phyloP scores from a whole-genome alignment of 106 monocot genomes.

The Dendrobium officinale region DNA sequence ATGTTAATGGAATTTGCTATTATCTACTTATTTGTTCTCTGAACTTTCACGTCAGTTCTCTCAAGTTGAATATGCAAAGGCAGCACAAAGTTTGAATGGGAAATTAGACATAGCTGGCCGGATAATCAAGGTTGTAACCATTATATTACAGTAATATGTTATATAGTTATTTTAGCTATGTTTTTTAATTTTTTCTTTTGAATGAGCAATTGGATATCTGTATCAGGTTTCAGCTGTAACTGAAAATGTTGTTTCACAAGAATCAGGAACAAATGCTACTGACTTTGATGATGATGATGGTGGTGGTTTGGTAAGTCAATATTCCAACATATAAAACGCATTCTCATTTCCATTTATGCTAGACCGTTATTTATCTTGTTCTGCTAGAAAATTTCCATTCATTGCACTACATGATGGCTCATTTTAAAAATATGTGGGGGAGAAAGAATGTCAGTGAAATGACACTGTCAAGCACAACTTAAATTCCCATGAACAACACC shows the following conservation, averaged over 20 bases:
- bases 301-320: slow-evolving; percentile 69
- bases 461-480: not conserved
- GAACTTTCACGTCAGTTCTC: slow-evolving; percentile 36
- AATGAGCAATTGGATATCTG: not conserved
- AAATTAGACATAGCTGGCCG: slow-evolving; percentile 79
- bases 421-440: not conserved
- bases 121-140: slow-evolving; percentile 41
- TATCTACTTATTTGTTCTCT: not conserved
- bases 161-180: not conserved
- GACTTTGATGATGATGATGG: slow-evolving; percentile 94
- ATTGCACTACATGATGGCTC: not conserved
- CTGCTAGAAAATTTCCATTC: not conserved
- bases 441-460: not conserved
- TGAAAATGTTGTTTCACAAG: slow-evolving; percentile 56
- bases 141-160: not conserved
- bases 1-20: not conserved
- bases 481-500: not conserved
- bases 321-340: not conserved
- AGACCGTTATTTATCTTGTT: not conserved
- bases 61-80: slow-evolving; percentile 62
- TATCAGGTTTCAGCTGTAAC: slow-evolving; percentile 70
- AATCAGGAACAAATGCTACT: slow-evolving; percentile 46
- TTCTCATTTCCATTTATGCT: slow-evolving; percentile 1
- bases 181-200: not conserved
- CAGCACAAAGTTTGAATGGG: slow-evolving; percentile 75